A percentile compares a stretch with the other conserved stretches of the same genome.
phyloP scores from a whole-genome alignment of 768 basidiomycete genomes.

The Candolleomyces eurysporus region DNA sequence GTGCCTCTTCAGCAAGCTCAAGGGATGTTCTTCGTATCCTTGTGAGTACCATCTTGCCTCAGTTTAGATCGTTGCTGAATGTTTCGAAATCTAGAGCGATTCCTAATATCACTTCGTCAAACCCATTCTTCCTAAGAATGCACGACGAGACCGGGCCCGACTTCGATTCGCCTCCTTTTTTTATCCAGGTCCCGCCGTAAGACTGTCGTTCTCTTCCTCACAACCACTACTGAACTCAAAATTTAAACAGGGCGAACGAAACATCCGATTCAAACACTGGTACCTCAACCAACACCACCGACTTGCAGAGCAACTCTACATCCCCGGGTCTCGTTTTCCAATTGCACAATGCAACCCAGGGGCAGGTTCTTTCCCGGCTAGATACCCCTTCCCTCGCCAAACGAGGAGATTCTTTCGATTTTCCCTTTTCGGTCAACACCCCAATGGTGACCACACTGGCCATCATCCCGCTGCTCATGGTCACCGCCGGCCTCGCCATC shows the following conservation, averaged over 20 bases:
- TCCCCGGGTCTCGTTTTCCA: not conserved
- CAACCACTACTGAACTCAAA: not conserved
- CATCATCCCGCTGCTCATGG: conserved; percentile 1
- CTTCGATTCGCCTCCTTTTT: conserved; percentile 24
- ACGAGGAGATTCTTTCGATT: not conserved
- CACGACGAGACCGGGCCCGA: conserved; percentile 22
- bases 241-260: not conserved
- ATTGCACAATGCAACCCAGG: not conserved
- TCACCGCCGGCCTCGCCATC: not conserved
- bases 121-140: conserved; percentile 17
- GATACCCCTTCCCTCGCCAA: not conserved
- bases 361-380: not conserved
- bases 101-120: conserved; percentile 16
- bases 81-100: conserved; percentile 13
- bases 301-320: not conserved
- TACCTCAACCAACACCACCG: not conserved
- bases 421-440: not conserved
- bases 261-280: not conserved
- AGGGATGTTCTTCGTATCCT: conserved; percentile 15
- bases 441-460: not conserved
- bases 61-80: not conserved
- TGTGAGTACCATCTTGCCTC: conserved; percentile 17
- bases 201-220: not conserved
- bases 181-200: not conserved
- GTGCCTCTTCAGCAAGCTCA: conserved; percentile 19